phyloP scores from a whole-genome alignment of 1,139 yeast species.

The Yamadazyma membranifaciens region DNA sequence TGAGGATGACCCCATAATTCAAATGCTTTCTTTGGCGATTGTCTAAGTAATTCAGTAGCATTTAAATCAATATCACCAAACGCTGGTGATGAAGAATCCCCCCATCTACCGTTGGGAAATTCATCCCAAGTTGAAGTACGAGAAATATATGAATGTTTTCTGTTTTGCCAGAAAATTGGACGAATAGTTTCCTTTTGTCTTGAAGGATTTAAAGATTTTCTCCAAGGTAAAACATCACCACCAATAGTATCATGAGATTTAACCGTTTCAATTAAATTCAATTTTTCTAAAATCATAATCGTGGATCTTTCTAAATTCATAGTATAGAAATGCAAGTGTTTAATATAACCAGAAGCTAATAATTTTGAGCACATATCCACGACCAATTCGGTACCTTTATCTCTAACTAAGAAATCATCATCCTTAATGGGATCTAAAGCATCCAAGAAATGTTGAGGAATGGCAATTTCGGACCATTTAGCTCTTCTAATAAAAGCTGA shows the following conservation, averaged over 20 bases:
- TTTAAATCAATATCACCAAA: constrained; percentile 82
- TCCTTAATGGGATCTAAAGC: constrained; percentile 81
- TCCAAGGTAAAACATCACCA: constrained; percentile 69
- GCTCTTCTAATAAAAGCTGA: constrained; percentile 92
- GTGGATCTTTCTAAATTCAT: constrained; percentile 94
- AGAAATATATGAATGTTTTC: constrained; percentile 85
- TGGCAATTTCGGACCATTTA: constrained; percentile 81
- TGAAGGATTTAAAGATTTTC: constrained; percentile 81
- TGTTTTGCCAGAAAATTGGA: constrained; percentile 95
- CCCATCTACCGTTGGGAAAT: constrained; percentile 95
- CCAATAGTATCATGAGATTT: constrained; percentile 41
- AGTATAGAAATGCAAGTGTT: constrained; percentile 91
- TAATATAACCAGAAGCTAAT: constrained; percentile 68
- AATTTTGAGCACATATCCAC: constrained; percentile 80
- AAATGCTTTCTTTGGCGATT: constrained; percentile 73
- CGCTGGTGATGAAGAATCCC: constrained; percentile 91
- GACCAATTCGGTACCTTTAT: constrained; percentile 78
- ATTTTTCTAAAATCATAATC: constrained; percentile 77
- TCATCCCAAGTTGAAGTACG: constrained; percentile 95
- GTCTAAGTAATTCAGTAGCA: constrained; percentile 76
- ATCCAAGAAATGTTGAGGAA: constrained; percentile 74
- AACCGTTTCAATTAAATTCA: constrained; percentile 54
- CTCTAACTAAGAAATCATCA: constrained; percentile 86
- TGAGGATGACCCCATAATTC: constrained; percentile 88
- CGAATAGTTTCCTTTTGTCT: constrained; percentile 82